These are phyloP conservation scores for Pseudocohnilembus persalinus DNA, from an alignment of 169 alveolate species.

Conservation along the genomic window DNA sequence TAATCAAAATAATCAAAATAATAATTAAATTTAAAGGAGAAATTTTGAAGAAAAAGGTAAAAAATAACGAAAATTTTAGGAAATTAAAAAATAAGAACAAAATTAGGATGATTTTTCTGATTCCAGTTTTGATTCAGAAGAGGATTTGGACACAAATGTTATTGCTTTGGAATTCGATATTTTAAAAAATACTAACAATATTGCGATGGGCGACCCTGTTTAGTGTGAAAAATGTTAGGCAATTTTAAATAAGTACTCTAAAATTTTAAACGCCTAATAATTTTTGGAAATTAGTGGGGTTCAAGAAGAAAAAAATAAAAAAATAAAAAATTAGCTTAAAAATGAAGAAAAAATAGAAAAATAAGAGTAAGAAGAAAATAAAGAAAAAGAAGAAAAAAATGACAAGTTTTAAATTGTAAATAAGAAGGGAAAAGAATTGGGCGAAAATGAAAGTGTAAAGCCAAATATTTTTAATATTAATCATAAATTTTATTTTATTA, in stretches of 20 bases:
- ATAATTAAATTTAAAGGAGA: too few relatives aligned
- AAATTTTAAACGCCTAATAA: neutral
- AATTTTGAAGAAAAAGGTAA: neutral
- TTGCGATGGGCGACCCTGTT: slow-evolving; percentile 52
- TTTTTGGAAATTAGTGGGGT: neutral
- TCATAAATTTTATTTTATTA: too few relatives aligned
- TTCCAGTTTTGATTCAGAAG: neutral
- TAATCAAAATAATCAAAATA: neutral
- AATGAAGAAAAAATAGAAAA: neutral
- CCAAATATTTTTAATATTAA: too few relatives aligned
- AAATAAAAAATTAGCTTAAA: neutral
- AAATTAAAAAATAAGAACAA: neutral
- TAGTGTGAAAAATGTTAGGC: slow-evolving; percentile 42
- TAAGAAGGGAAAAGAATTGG: neutral
- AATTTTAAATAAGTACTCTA: slow-evolving; percentile 41
- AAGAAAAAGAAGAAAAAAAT: slow-evolving; percentile 1
- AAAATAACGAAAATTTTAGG: too few relatives aligned
- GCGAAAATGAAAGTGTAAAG: slow-evolving; percentile 29
- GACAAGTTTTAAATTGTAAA: neutral
- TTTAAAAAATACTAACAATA: neutral
- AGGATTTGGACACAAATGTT: neutral
- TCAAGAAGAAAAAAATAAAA: neutral
- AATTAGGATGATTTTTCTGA: neutral
- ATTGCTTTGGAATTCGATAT: neutral
- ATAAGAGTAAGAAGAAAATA: neutral